A percentile compares a stretch with the other conserved stretches of the same genome.
These are phyloP conservation scores for Penicillium bialowiezense DNA, from an alignment of 495 filamentous ascomycete species.

Conservation along the genomic window DNA sequence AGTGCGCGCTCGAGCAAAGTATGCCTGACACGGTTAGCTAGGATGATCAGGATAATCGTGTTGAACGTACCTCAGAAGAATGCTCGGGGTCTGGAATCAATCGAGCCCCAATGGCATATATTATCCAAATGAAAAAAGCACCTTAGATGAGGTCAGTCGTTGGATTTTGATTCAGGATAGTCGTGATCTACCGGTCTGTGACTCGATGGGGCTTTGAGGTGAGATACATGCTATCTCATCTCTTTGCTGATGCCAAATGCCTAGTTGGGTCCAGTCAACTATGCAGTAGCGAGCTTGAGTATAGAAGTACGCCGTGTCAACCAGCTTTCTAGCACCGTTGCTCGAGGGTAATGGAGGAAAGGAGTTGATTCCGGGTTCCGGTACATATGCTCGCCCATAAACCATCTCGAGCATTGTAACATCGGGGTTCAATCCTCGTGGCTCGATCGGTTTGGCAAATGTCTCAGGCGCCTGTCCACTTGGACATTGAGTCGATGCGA, in stretches of 20 bases:
- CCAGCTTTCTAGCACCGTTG: constrained; percentile 3
- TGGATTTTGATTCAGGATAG: not conserved
- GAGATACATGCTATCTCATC: not conserved
- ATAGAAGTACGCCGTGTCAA: constrained; percentile 11
- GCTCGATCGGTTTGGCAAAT: not conserved
- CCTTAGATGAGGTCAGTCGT: not conserved
- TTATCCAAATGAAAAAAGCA: constrained; percentile 14
- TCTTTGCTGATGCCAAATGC: constrained; percentile 9
- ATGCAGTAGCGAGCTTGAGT: constrained; percentile 13
- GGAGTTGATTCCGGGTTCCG: not conserved
- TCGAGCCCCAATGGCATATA: constrained; percentile 13
- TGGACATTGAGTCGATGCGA: too few species aligned
- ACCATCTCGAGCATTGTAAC: constrained; percentile 1
- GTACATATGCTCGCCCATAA: not conserved
- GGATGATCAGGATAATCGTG: not conserved
- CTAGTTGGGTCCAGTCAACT: constrained; percentile 9
- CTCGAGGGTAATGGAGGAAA: constrained; percentile 7
- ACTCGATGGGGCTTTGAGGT: not conserved
- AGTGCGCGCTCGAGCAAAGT: constrained; percentile 9
- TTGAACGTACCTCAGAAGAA: not conserved
- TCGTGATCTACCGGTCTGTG: constrained; percentile 3
- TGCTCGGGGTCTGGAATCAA: constrained; percentile 9
- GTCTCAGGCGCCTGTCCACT: not conserved
- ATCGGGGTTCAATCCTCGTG: not conserved
- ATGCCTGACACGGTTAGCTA: constrained; percentile 1